phyloP scores from a whole-genome alignment of 2,329 filamentous ascomycete genomes.

The Talaromyces islandicus region DNA sequence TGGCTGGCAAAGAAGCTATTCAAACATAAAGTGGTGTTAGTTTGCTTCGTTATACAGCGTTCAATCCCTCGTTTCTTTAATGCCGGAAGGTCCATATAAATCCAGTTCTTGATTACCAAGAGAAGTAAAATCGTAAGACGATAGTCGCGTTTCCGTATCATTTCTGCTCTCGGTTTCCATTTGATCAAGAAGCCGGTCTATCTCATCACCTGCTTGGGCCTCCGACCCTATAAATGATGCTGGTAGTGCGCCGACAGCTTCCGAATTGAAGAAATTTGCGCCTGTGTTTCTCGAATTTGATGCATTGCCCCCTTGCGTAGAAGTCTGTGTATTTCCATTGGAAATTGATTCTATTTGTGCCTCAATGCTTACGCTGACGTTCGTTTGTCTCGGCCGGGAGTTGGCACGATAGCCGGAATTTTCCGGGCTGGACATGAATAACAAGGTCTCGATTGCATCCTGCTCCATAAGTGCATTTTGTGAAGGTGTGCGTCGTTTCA shows the following conservation, averaged over 20 bases:
- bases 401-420: conserved; percentile 40
- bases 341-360: conserved; percentile 16
- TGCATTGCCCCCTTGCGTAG: conserved; percentile 14
- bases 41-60: not conserved
- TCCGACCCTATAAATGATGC: conserved; percentile 18
- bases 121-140: conserved; percentile 4
- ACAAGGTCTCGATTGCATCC: conserved; percentile 45
- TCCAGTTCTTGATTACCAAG: not conserved
- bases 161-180: conserved; percentile 32
- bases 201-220: conserved; percentile 32
- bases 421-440: conserved; percentile 47
- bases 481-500: conserved; percentile 28
- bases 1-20: not conserved
- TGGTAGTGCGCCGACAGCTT: not conserved
- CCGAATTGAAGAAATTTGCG: not conserved
- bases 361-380: conserved; percentile 18
- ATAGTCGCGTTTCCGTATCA: conserved; percentile 24
- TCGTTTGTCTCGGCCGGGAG: conserved; percentile 22
- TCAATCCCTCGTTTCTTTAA: not conserved
- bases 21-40: not conserved
- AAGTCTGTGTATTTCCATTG: conserved; percentile 13
- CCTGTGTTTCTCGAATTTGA: not conserved
- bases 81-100: not conserved
- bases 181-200: conserved; percentile 35
- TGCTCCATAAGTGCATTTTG: conserved; percentile 44